Percentiles rank a stretch among this genome's conserved stretches.
Conservation (phyloP, 75 land plant species). For the Larix kaempferi region DNA sequence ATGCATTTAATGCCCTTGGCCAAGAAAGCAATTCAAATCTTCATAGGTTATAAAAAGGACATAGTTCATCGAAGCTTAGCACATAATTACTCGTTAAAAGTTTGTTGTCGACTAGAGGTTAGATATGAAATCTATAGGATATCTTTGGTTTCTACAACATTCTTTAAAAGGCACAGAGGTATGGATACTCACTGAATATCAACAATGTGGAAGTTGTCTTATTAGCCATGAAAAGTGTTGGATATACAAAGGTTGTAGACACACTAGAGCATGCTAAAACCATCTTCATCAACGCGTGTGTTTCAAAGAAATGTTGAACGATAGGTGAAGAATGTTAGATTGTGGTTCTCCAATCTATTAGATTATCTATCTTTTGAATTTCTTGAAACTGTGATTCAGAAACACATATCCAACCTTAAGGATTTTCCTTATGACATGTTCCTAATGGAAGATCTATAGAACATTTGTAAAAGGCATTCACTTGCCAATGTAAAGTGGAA, state of each 20-base stretch:
- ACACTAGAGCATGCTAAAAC: constrained; percentile 83
- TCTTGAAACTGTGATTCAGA: constrained; percentile 89
- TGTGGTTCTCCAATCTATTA: constrained; percentile 77
- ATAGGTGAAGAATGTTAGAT: constrained; percentile 73
- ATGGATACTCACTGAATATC: constrained; percentile 97
- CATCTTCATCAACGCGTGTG: constrained; percentile 96
- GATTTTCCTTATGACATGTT: constrained; percentile 90
- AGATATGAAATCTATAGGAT: no score
- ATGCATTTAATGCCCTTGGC: no score
- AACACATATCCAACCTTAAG: constrained; percentile 96
- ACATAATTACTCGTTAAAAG: no score
- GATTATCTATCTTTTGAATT: constrained; percentile 59
- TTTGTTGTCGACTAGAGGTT: no score
- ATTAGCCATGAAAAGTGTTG: constrained; percentile 82
- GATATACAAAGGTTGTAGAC: constrained; percentile 69
- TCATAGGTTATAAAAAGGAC: no score
- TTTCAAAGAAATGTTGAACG: constrained; percentile 93
- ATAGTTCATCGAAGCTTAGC: no score
- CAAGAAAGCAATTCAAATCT: no score
- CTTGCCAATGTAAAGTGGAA: constrained; percentile 94
- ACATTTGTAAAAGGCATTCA: constrained; percentile 84
- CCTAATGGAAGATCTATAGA: constrained; percentile 79
- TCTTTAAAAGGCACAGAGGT: constrained; percentile 51
- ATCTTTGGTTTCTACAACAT: no score
- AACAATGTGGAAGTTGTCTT: constrained; percentile 97